Evolutionary conservation across 352 stramenopile genomes (phyloP).

Genomic region (Pythium chondricola): DNA sequence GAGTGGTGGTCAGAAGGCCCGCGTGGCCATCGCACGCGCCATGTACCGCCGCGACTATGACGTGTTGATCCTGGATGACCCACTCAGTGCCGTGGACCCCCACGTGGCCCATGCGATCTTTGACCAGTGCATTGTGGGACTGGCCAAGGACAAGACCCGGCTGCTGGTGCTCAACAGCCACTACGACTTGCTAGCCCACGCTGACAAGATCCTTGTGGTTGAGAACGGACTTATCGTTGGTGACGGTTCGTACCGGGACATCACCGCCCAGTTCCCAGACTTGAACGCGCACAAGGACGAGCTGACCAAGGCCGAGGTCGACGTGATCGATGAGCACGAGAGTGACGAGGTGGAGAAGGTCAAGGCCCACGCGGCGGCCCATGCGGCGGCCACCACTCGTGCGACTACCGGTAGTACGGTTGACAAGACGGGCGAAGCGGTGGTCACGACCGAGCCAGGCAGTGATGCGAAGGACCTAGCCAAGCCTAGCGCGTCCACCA

Average conservation of each 20-base stretch:
- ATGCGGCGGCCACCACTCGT: background rate
- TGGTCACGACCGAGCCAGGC: background rate
- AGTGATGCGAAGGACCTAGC: background rate
- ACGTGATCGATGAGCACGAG: conserved; percentile 18
- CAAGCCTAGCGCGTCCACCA: conserved; percentile 1
- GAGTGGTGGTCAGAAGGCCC: conserved; percentile 32
- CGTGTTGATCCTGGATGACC: conserved; percentile 37
- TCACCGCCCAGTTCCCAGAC: conserved; percentile 20
- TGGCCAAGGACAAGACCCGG: conserved; percentile 39
- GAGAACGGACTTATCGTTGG: conserved; percentile 21
- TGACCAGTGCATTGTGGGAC: conserved; percentile 24
- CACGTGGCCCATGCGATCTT: conserved; percentile 38
- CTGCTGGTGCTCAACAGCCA: conserved; percentile 76
- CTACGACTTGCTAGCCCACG: conserved; percentile 22
- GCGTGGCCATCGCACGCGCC: conserved; percentile 24
- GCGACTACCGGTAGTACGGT: background rate
- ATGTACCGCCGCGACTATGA: conserved; percentile 30
- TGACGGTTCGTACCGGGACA: conserved; percentile 18
- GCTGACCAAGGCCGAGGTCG: conserved; percentile 5
- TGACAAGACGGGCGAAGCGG: background rate
- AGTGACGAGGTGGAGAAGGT: conserved; percentile 10
- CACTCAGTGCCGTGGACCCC: conserved; percentile 34
- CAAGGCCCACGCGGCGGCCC: conserved; percentile 12
- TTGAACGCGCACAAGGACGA: conserved; percentile 6
- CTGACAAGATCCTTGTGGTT: conserved; percentile 26